Base-by-base conservation (phyloP, 148 eudicot species). In the Camellia japonica region DNA sequence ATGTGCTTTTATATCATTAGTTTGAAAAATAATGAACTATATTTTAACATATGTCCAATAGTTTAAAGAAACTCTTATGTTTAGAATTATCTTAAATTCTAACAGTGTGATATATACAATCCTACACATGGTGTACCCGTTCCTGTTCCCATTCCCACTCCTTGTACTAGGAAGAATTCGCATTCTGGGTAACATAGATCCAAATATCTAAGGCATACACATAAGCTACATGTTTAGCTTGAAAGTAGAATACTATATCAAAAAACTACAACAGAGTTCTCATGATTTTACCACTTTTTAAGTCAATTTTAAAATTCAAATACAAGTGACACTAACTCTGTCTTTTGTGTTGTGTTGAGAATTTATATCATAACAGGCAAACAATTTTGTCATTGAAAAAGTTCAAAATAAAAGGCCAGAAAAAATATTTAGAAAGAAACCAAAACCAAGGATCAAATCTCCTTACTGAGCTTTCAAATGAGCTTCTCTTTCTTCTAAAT, bases 381-480 rank as follows among this genome's bases (percentile, higher is more conserved):
- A n/a, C 15, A 19, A n/a, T 1, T 63, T 0, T 63, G 38, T 63
- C 67, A 14, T 63, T 63, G 70, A 30, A 66, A 38, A 66, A 11
- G 5, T 8, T 8, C 8, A 19, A 66, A 66, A 11, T 11, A 66
- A 38, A 38, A 66, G 18, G 15, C 20, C 2, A 55, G 12, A 74
- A 52, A 74, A 18, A 52, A 59, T 55, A 54, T 73, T 43, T 18
- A 23, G 18, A 15, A 6, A 56, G 41, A 38, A 56, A 55, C 30
- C 4, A 43, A 38, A 58, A 74, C 59, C n/a, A 68, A 76, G 46
- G 71, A 76, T 12, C 49, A 78, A 71, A 19, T 55, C 73, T 78
- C 15, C 92, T 79, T 91, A 96, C 99, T 80, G 95, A 70, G 99
- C 99, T 92, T 89, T 96, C 71, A 88, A 83, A 84, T 92, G 89